Base-by-base conservation (phyloP, 495 filamentous ascomycete genomes). In the Penicillium fimorum region DNA sequence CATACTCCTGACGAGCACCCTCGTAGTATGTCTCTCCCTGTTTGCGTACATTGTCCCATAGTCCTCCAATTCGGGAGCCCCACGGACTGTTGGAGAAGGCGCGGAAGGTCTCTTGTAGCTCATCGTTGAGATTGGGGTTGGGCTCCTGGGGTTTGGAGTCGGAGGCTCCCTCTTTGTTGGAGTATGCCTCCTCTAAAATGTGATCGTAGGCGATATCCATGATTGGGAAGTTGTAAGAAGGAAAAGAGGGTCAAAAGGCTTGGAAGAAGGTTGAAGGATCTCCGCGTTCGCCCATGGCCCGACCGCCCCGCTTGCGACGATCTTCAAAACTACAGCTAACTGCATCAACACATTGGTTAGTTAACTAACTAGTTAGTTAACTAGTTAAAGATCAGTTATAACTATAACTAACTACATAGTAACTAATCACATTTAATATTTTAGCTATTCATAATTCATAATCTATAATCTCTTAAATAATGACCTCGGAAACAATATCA, bases 141-240 rank as follows among this genome's bases (percentile, higher is more conserved):
- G 75, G 53, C 70, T 70, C 63, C 75, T 78, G 55, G 70, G 53
- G 49, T 20, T 59, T 57, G 41, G 65, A 18, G 22, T 58, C 40
- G 29, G 71, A 55, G 3, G 51, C 32, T 33, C 67, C 65, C 42
- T 82, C 75, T 61, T 82, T 70, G 44, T 87, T 81, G 41, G 89
- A 83, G 59, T 90, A 77, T 51, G 82, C 79, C 68, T 92, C 87
- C 76, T 96, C 91, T 66, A 91, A 87, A 63, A 98, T 95, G 70
- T 96, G 92, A 67, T 98, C 94, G 81, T 97, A 98, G 38, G 94
- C 92, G 63, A 96, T 73, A 81, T 98, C 94, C 94, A 98, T 98
- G 63, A 49, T 53, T 55, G 54, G 38, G 43, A 17, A 30, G 52
- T 37, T 47, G 52, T 18, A 29, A 52, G 54, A 47, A 56, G 32